These are phyloP conservation scores for Lyophyllum shimeji DNA, from an alignment of 768 basidiomycete genomes.

Conservation along the genomic window DNA sequence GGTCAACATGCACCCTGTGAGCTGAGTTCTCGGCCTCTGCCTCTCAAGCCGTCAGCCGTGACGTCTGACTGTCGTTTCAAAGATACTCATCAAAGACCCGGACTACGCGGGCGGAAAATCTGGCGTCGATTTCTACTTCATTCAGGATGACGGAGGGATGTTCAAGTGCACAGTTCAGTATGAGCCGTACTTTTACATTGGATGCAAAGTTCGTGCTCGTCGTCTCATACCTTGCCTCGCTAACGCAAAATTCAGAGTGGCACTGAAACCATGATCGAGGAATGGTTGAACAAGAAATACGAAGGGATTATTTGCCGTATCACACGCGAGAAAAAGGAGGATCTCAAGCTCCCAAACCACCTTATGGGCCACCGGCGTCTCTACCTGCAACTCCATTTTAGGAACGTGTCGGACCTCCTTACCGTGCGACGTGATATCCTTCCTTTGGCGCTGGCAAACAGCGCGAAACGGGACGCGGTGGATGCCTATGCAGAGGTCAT, in stretches of 20 bases:
- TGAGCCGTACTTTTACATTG: slow-evolving; percentile 94
- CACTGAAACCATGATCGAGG: slow-evolving; percentile 87
- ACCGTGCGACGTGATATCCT: slow-evolving; percentile 84
- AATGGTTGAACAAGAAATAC: slow-evolving; percentile 93
- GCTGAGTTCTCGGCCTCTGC: slow-evolving; percentile 30
- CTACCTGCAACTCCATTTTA: slow-evolving; percentile 86
- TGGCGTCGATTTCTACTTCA: slow-evolving; percentile 96
- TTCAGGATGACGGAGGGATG: slow-evolving; percentile 94
- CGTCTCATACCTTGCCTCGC: slow-evolving; percentile 2
- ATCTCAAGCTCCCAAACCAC: slow-evolving; percentile 94
- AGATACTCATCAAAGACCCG: slow-evolving; percentile 88
- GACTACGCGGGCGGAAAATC: slow-evolving; percentile 83
- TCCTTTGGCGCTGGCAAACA: slow-evolving; percentile 87
- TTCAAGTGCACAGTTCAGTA: slow-evolving; percentile 93
- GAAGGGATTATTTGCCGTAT: slow-evolving; percentile 85
- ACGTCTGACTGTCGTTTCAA: neutral
- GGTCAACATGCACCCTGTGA: slow-evolving; percentile 96
- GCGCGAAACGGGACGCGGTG: slow-evolving; percentile 90
- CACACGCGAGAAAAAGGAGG: slow-evolving; percentile 84
- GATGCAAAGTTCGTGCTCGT: slow-evolving; percentile 71
- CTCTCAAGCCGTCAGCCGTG: neutral
- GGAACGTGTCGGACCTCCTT: slow-evolving; percentile 92
- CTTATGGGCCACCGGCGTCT: slow-evolving; percentile 91
- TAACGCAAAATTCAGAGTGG: slow-evolving; percentile 54
- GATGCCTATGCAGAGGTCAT: slow-evolving; percentile 98